Evolutionary conservation across 306 rosid genomes (phyloP), one percentile per base, ranked within the genome.

Genomic region (Mimosa pudica): DNA sequence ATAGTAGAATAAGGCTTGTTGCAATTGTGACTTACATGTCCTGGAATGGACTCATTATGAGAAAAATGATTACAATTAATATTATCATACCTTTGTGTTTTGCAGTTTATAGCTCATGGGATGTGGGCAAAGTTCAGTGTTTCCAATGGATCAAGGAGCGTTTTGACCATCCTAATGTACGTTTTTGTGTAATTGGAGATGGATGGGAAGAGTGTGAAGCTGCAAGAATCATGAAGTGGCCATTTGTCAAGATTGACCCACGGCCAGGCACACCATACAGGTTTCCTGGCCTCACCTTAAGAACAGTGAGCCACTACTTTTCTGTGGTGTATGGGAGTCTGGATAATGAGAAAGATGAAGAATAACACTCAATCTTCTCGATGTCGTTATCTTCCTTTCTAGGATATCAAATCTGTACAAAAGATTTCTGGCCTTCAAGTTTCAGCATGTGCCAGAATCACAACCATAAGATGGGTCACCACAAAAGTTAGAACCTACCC

Each of bases 171-270:
- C 86, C 98, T 76, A 86, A 88, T 32, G 94, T 88, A 70, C 93
- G 92, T 42, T 94, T 89, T 84, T 94, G 98, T 57, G 97, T 77
- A 51, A 86, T 94, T 77, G 98, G 98, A 45, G 94, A 94, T 79
- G 98, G 98, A 69, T 90, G 90, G 93, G 98, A 94, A 86, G 98
- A 94, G 86, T 92, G 98, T 75, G 91, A 87, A 80, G 98, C 97
- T 32, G 96, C 98, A 20, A 68, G 78, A 86, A 77, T 67, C 60
- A 88, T 94, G 98, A 84, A 38, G 76, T 94, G 98, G 98, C 97
- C 98, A 71, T 90, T 90, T 83, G 82, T 92, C 62, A 88, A 89
- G 86, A 94, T 94, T 75, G 97, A 92, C 64, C 85, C 81, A 5
- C 89, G 77, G 75, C 97, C 97, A 33, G 94, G 86, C 54, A 86